Evolutionary conservation across 306 rosid genomes (phyloP), one percentile per base, ranked within the genome.

Genomic region (Macrotyloma uniflorum): DNA sequence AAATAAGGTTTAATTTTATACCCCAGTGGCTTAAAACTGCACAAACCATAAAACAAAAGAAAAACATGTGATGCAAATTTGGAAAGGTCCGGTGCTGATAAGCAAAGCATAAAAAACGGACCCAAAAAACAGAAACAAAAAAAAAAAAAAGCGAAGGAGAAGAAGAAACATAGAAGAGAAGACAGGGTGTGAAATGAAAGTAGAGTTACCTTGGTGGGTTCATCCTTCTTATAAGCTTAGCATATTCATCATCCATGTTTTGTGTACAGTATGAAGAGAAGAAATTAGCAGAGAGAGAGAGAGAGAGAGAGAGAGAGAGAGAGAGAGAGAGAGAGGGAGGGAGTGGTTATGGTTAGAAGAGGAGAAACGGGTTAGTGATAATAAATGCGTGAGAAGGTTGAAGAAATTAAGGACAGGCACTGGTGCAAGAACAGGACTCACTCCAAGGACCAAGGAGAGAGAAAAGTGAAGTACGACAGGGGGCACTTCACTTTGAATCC

Each of bases 181-280:
- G 18, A 11, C 0, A 20, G 12, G 11, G 49, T 16, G 53, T 16
- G 3, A 18, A 45, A 49, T 19, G 4, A 42, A 42, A 38, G 43
- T 38, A 38, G 43, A 35, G 13, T 43, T 23, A 82, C 86, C 86
- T 83, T 23, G 86, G 86, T 14, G 86, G 86, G 61, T 83, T 83
- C 86, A 83, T 83, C 72, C 86, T 83, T 22, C 86, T 78, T n/a
- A 83, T 83, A 62, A 83, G 86, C 80, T 83, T 83, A 57, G 86
- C 86, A 67, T 83, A 83, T 74, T 83, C 86, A 83, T 83, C 86
- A 35, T 83, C 86, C 86, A 83, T 83, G 47, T 79, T 15, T 30
- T 42, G 40, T 68, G 59, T 70, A 71, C 82, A 58, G 33, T 49
- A 19, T 5, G 35, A 16, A 59, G 78, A 69, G 36, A 58, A n/a